Percentiles rank a stretch among this genome's conserved stretches.
Conservation (phyloP, 306 rosid species). For the Begonia loranthoides region DNA sequence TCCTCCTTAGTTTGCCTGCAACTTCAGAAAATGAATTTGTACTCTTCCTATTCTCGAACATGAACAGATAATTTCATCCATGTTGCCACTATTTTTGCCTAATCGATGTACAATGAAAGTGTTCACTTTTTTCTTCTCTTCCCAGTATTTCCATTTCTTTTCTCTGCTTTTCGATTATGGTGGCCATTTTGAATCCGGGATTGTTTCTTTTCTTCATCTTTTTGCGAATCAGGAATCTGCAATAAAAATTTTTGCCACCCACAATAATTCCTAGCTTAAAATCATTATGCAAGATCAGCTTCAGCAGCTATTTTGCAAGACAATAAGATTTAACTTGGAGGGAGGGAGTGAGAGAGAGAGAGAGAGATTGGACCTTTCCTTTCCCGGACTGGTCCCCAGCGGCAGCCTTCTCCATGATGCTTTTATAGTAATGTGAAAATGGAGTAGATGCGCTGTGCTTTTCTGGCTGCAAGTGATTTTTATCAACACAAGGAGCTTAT, state of each 20-base stretch:
- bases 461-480: slow-evolving; percentile 36
- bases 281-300: slow-evolving; percentile 1
- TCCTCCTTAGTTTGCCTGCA: too few species aligned
- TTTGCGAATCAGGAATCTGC: slow-evolving; percentile 30
- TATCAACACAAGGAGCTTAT: too few species aligned
- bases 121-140: slow-evolving; percentile 8
- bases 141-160: slow-evolving; percentile 3
- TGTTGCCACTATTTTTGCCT: too few species aligned
- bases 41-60: too few species aligned
- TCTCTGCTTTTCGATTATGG: slow-evolving; percentile 13
- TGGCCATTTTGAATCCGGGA: slow-evolving; percentile 15
- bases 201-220: slow-evolving; percentile 21
- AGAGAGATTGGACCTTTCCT: slow-evolving; percentile 39
- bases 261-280: too few species aligned
- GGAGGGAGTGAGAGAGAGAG: slow-evolving; percentile 7
- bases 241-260: too few species aligned
- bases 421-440: slow-evolving; percentile 63
- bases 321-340: not conserved
- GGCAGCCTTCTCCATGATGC: slow-evolving; percentile 61
- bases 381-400: slow-evolving; percentile 38
- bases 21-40: too few species aligned
- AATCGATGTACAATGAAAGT: not conserved
- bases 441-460: slow-evolving; percentile 38
- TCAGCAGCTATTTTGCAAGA: too few species aligned
- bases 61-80: too few species aligned